These are phyloP conservation scores for Ceratocystis variospora DNA, from an alignment of 2,329 filamentous ascomycete species.

Conservation along the genomic window DNA sequence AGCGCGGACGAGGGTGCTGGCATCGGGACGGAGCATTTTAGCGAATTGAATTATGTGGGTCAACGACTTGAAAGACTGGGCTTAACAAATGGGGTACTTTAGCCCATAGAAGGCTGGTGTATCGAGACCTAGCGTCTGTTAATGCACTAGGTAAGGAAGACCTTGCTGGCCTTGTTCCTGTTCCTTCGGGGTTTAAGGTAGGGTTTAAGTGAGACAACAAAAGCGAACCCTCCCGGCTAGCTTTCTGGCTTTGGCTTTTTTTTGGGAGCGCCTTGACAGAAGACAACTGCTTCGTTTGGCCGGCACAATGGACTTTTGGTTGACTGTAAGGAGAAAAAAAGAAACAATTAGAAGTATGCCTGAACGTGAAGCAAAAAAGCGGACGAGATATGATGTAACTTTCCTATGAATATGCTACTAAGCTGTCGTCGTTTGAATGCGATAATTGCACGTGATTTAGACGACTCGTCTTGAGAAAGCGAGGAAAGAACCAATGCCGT, in stretches of 20 bases:
- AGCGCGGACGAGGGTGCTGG: conserved; percentile 14
- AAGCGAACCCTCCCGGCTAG: neutral
- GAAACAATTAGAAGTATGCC: neutral
- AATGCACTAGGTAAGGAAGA: neutral
- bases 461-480: neutral
- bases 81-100: neutral
- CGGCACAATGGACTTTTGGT: neutral
- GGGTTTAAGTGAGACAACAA: conserved; percentile 8
- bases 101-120: neutral
- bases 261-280: neutral
- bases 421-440: neutral
- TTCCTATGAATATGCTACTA: neutral
- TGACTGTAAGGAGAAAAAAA: neutral
- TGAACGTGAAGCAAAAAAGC: neutral
- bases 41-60: conserved; percentile 15
- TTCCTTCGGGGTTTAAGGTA: conserved; percentile 7
- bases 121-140: neutral
- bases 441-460: conserved; percentile 5
- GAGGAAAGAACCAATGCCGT: neutral
- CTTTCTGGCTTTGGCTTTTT: neutral
- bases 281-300: neutral
- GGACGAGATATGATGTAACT: neutral
- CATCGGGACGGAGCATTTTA: conserved; percentile 18
- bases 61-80: neutral
- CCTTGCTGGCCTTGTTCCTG: conserved; percentile 7